Evolutionary conservation across 2,329 filamentous ascomycete species (phyloP).

Genomic region (Sporothrix brasiliensis): DNA sequence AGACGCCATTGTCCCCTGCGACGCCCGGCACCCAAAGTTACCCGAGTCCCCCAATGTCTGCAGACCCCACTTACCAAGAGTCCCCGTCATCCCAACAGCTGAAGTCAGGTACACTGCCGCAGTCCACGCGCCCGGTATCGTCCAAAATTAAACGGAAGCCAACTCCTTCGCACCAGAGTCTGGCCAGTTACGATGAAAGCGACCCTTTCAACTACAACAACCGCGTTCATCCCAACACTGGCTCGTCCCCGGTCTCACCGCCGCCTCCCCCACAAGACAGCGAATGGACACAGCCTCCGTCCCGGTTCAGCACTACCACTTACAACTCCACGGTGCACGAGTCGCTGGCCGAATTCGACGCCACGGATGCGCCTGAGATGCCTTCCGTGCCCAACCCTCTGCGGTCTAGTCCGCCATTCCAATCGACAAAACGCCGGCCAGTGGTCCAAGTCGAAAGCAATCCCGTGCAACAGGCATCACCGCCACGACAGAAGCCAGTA

Average conservation of each 20-base stretch:
- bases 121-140: conserved; percentile 25
- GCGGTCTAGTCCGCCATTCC: conserved; percentile 24
- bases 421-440: conserved; percentile 23
- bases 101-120: conserved; percentile 21
- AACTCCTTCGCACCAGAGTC: conserved; percentile 27
- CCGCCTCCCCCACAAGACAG: conserved; percentile 35
- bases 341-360: conserved; percentile 37
- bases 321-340: conserved; percentile 57
- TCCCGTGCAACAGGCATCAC: conserved; percentile 19
- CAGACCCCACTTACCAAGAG: conserved; percentile 36
- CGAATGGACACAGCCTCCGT: conserved; percentile 57
- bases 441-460: neutral
- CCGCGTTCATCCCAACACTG: conserved; percentile 18
- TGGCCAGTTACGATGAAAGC: conserved; percentile 35
- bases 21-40: conserved; percentile 39
- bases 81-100: conserved; percentile 33
- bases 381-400: conserved; percentile 30
- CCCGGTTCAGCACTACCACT: conserved; percentile 67
- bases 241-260: conserved; percentile 30
- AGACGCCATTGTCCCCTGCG: conserved; percentile 15
- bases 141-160: conserved; percentile 32
- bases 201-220: conserved; percentile 38
- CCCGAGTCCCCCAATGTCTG: conserved; percentile 47
- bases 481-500: conserved; percentile 21
- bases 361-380: conserved; percentile 32